These are phyloP conservation scores for Macadamia tetraphylla DNA, from an alignment of 164 flowering plant genomes.

Conservation along the genomic window DNA sequence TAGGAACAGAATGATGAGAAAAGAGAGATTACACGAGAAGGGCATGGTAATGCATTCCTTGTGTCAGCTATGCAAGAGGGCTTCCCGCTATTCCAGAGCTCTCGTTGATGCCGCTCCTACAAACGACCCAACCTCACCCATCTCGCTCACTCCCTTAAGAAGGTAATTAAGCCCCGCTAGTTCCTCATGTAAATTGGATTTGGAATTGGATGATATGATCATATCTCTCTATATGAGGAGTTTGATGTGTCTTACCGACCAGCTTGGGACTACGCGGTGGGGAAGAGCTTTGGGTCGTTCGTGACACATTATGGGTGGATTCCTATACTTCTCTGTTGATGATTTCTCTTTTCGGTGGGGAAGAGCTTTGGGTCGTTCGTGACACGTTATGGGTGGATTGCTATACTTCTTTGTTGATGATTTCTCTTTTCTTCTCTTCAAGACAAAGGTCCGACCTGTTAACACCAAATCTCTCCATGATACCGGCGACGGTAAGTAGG, in stretches of 20 bases:
- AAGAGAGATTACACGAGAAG: too few relatives aligned
- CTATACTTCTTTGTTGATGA: not conserved
- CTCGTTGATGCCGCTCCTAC: slow-evolving; percentile 15
- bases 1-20: too few relatives aligned
- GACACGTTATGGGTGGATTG: not conserved
- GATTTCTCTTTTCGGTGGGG: too few relatives aligned
- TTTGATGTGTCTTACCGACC: slow-evolving; percentile 1
- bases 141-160: slow-evolving; percentile 23
- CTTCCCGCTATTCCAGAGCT: slow-evolving; percentile 23
- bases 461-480: too few relatives aligned
- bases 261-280: not conserved
- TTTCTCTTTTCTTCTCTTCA: not conserved
- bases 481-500: too few relatives aligned
- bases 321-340: too few relatives aligned
- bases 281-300: slow-evolving; percentile 2
- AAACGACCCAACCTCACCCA: slow-evolving; percentile 15
- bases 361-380: too few relatives aligned
- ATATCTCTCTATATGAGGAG: not conserved
- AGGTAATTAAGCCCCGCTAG: slow-evolving; percentile 9
- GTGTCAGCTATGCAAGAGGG: slow-evolving; percentile 41
- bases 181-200: not conserved
- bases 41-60: too few relatives aligned
- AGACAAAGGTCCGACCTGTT: not conserved
- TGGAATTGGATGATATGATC: not conserved
- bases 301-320: slow-evolving; percentile 4